phyloP scores from a whole-genome alignment of 2,329 filamentous ascomycete genomes.

The Albophoma yamanashiensis region DNA sequence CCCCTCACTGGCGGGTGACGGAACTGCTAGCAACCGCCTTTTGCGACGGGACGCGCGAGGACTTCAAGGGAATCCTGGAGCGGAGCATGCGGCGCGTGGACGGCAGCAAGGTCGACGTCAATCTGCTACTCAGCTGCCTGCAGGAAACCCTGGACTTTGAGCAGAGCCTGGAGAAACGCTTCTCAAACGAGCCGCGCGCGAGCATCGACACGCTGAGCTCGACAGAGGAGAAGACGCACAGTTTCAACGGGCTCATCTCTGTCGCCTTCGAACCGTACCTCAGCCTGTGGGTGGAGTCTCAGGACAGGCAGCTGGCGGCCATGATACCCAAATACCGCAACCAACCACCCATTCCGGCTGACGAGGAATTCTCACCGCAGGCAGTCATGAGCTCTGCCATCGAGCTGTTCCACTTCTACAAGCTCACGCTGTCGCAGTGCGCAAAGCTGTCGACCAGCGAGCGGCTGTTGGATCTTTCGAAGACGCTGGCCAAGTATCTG shows the following conservation, averaged over 20 bases:
- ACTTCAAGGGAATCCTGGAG: slow-evolving; percentile 88
- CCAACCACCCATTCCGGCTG: slow-evolving; percentile 67
- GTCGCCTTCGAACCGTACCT: slow-evolving; percentile 96
- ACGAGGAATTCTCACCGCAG: slow-evolving; percentile 88
- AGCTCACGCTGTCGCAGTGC: slow-evolving; percentile 84
- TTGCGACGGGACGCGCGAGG: slow-evolving; percentile 89
- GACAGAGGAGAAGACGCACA: slow-evolving; percentile 61
- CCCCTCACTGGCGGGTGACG: slow-evolving; percentile 76
- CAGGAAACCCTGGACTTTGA: slow-evolving; percentile 98
- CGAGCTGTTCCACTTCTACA: slow-evolving; percentile 95
- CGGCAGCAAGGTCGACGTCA: slow-evolving; percentile 77
- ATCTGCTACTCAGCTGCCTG: slow-evolving; percentile 75
- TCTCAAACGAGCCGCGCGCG: slow-evolving; percentile 59
- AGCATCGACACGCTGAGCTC: slow-evolving; percentile 88
- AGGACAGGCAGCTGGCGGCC: slow-evolving; percentile 74
- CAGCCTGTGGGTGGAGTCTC: slow-evolving; percentile 92
- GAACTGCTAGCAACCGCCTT: slow-evolving; percentile 86
- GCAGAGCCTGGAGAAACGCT: slow-evolving; percentile 77
- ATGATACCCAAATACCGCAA: slow-evolving; percentile 83
- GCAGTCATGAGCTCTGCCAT: slow-evolving; percentile 89
- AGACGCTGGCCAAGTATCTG: slow-evolving; percentile 81
- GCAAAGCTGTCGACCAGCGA: slow-evolving; percentile 91
- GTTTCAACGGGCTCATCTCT: slow-evolving; percentile 84
- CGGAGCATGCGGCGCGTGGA: slow-evolving; percentile 71
- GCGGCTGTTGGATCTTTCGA: slow-evolving; percentile 73